phyloP scores from a whole-genome alignment of 2,329 filamentous ascomycete genomes.

The Alternaria triticina region DNA sequence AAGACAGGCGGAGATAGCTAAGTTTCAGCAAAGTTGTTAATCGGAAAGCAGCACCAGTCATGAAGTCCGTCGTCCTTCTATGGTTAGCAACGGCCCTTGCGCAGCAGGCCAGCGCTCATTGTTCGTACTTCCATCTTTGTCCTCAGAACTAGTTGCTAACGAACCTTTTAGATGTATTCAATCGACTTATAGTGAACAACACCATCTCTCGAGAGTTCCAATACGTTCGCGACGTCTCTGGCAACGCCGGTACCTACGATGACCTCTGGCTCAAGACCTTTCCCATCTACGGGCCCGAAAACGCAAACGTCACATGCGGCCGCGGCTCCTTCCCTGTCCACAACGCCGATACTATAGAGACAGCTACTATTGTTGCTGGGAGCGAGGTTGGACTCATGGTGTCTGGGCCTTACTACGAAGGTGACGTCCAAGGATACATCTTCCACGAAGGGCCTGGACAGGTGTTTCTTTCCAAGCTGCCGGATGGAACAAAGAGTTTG shows the following conservation, averaged over 20 bases:
- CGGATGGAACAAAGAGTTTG: background rate
- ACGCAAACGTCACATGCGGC: constrained; percentile 16
- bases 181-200: constrained; percentile 24
- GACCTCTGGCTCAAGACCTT: constrained; percentile 14
- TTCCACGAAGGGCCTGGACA: constrained; percentile 2
- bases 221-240: constrained; percentile 25
- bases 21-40: background rate
- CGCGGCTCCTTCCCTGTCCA: constrained; percentile 11
- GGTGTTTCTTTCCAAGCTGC: background rate
- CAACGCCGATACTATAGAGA: constrained; percentile 16
- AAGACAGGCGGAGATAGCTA: background rate
- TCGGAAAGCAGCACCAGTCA: background rate
- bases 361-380: constrained; percentile 19
- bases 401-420: constrained; percentile 8
- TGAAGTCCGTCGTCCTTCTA: background rate
- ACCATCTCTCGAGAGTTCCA: constrained; percentile 23
- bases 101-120: background rate
- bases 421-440: constrained; percentile 16
- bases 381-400: constrained; percentile 20
- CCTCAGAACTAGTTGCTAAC: background rate
- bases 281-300: constrained; percentile 15
- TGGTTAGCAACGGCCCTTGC: background rate
- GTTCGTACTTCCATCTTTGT: background rate
- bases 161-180: constrained; percentile 18
- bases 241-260: constrained; percentile 3